These are phyloP conservation scores for Fraxinus albicans DNA, from an alignment of 305 asterid genomes.

Conservation along the genomic window DNA sequence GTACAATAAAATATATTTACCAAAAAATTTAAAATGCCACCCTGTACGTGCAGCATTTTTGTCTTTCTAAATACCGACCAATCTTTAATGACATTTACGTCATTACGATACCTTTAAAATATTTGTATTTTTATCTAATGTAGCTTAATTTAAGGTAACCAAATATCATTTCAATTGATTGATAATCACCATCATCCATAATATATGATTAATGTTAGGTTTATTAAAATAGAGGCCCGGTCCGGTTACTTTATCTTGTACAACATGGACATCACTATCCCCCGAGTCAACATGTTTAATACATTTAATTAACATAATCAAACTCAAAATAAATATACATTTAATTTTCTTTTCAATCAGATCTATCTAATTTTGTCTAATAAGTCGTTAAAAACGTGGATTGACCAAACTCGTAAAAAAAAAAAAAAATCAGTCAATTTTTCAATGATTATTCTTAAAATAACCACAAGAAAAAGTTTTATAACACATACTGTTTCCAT, in stretches of 20 bases:
- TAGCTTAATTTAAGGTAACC: background rate
- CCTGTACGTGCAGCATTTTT: too few relatives aligned
- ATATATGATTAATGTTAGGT: background rate
- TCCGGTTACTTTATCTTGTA: background rate
- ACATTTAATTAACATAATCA: background rate
- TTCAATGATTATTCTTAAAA: background rate
- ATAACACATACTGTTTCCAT: background rate
- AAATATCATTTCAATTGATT: background rate
- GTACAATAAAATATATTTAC: background rate
- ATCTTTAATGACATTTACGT: background rate
- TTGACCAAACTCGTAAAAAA: background rate
- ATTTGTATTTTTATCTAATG: background rate
- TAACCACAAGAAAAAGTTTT: background rate
- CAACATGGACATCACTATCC: background rate
- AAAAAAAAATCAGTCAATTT: background rate
- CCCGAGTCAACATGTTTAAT: background rate
- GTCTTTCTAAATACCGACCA: background rate
- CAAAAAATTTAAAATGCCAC: too few relatives aligned
- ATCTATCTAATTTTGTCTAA: background rate
- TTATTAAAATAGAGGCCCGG: background rate
- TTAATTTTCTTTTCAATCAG: background rate
- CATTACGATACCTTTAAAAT: background rate
- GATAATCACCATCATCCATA: background rate
- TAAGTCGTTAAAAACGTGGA: background rate
- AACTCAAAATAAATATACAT: background rate